phyloP scores from a whole-genome alignment of 352 stramenopile species.

The Sclerospora graminicola region DNA sequence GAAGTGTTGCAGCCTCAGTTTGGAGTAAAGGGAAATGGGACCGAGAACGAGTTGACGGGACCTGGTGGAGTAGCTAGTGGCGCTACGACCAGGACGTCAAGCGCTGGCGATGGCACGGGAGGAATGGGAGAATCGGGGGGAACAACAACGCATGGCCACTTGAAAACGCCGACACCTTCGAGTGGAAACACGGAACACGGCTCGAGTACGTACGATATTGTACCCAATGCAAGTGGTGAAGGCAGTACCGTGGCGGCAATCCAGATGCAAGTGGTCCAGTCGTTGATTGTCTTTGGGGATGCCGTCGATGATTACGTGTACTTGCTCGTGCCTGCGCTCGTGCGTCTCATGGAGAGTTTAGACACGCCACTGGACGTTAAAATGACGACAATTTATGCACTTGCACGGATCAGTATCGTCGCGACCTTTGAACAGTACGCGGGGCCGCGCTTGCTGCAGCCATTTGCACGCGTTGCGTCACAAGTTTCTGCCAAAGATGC shows the following conservation, averaged over 20 bases:
- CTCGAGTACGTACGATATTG: constrained; percentile 22
- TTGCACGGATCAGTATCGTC: constrained; percentile 53
- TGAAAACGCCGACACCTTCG: neutral
- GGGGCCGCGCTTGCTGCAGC: constrained; percentile 58
- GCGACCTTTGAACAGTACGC: constrained; percentile 74
- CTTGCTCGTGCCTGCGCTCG: constrained; percentile 88
- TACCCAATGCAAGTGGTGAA: constrained; percentile 15
- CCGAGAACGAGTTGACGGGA: constrained; percentile 17
- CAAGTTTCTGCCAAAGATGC: constrained; percentile 64
- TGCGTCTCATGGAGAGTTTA: constrained; percentile 89
- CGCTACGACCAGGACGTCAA: constrained; percentile 2
- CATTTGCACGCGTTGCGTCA: constrained; percentile 56
- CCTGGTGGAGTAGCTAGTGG: constrained; percentile 14
- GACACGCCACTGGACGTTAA: constrained; percentile 78
- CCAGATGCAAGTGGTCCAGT: constrained; percentile 79
- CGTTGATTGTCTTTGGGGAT: constrained; percentile 86
- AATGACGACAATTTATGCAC: constrained; percentile 57
- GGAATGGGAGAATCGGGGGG: constrained; percentile 5
- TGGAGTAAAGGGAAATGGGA: constrained; percentile 57
- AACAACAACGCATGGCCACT: constrained; percentile 11
- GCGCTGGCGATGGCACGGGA: constrained; percentile 8
- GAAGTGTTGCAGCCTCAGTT: constrained; percentile 76
- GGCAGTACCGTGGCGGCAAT: constrained; percentile 24
- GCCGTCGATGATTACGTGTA: constrained; percentile 92
- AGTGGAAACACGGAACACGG: constrained; percentile 13